Percentiles rank a stretch among this genome's conserved stretches.
These are phyloP conservation scores for Rhizoclosmatium sp. DNA, from an alignment of 192 early-diverging fungal species.

Conservation along the genomic window DNA sequence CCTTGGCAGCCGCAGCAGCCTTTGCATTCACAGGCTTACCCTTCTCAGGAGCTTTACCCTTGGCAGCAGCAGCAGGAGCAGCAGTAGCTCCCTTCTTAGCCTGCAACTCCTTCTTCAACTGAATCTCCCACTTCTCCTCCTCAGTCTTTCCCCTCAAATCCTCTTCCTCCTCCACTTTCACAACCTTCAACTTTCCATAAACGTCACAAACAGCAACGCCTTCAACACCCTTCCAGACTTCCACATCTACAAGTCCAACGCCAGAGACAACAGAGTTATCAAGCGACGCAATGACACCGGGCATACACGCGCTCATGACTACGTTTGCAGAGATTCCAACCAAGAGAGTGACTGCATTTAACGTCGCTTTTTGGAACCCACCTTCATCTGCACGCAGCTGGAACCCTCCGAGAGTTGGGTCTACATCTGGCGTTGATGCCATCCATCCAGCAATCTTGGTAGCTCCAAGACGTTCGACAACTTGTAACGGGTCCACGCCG, in stretches of 20 bases:
- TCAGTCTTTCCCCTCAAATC: constrained; percentile 46
- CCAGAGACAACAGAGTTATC: constrained; percentile 51
- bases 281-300: constrained; percentile 57
- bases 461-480: constrained; percentile 50
- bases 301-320: constrained; percentile 57
- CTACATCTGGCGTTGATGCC: background rate
- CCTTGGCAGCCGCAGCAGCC: constrained; percentile 66
- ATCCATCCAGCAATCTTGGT: constrained; percentile 16
- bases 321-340: constrained; percentile 66
- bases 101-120: constrained; percentile 72
- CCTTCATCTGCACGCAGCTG: constrained; percentile 40
- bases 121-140: constrained; percentile 82
- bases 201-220: constrained; percentile 71
- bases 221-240: constrained; percentile 76
- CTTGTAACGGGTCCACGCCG: constrained; percentile 70
- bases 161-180: constrained; percentile 3
- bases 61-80: background rate
- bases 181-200: constrained; percentile 27
- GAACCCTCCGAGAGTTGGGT: constrained; percentile 41
- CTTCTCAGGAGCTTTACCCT: constrained; percentile 19
- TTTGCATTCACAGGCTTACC: constrained; percentile 43
- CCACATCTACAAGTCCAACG: constrained; percentile 67
- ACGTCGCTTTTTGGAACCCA: constrained; percentile 68
- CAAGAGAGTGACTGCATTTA: constrained; percentile 67
- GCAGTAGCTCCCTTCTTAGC: constrained; percentile 66